These are phyloP conservation scores for Parastagonospora avenae DNA, from an alignment of 2,329 filamentous ascomycete genomes.

Conservation along the genomic window DNA sequence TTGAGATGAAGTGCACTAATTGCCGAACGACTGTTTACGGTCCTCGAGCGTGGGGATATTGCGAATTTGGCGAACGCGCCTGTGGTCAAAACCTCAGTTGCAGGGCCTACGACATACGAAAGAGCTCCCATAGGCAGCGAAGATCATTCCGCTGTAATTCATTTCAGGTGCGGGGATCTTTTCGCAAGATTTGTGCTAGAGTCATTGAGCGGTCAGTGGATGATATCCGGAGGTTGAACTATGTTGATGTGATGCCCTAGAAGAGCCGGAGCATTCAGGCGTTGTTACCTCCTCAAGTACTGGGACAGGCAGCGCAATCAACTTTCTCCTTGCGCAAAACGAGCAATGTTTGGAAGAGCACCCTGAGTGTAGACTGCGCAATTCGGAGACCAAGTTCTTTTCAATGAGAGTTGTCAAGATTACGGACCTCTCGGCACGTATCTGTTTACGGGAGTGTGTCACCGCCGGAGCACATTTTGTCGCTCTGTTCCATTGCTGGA, in stretches of 20 bases:
- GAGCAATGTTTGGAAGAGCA: background rate
- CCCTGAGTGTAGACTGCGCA: background rate
- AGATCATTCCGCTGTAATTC: no score
- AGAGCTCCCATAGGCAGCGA: no score
- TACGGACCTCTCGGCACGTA: background rate
- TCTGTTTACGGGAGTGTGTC: background rate
- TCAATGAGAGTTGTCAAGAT: background rate
- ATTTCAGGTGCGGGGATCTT: no score
- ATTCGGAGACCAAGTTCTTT: background rate
- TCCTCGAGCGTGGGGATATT: no score
- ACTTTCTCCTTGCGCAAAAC: background rate
- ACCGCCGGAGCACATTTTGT: background rate
- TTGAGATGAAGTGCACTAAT: background rate
- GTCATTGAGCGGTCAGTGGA: no score
- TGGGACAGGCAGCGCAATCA: background rate
- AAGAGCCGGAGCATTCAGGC: no score
- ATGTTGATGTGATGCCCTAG: no score
- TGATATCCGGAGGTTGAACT: no score
- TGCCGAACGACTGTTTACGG: background rate
- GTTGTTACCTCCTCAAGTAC: background rate
- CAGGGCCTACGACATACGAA: no score
- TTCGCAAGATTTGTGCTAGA: no score
- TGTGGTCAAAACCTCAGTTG: background rate
- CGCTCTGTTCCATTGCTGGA: constrained; percentile 2
- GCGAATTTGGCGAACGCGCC: background rate